Percentiles rank a stretch among this genome's conserved stretches.
These are phyloP conservation scores for Sarocladium brachiariae DNA, from an alignment of 2,329 filamentous ascomycete genomes.

Conservation along the genomic window DNA sequence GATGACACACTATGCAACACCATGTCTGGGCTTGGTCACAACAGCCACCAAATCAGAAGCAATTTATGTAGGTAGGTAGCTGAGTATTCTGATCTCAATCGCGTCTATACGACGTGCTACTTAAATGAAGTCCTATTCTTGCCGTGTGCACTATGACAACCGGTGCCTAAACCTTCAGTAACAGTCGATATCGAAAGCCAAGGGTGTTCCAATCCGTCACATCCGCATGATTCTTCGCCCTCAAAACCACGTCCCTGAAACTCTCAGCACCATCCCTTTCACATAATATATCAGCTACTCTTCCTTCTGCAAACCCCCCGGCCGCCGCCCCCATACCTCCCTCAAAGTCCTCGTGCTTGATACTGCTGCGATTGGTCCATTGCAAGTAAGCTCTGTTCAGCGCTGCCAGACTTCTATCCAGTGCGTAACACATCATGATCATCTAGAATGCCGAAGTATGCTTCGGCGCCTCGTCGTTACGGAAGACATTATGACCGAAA, in stretches of 20 bases:
- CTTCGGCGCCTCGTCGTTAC: constrained; percentile 37
- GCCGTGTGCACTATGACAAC: too few species aligned
- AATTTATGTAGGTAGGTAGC: too few species aligned
- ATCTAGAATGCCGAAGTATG: constrained; percentile 48
- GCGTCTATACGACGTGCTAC: too few species aligned
- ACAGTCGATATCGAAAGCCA: constrained; percentile 53
- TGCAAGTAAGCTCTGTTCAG: constrained; percentile 40
- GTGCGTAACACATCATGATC: constrained; percentile 50
- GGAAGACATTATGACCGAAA: constrained; percentile 49
- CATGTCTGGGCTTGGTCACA: too few species aligned
- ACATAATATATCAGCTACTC: constrained; percentile 22
- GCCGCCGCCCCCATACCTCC: constrained; percentile 36
- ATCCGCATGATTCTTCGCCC: constrained; percentile 46
- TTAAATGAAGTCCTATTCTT: too few species aligned
- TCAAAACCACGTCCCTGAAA: constrained; percentile 30
- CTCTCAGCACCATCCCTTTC: constrained; percentile 21
- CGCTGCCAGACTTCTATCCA: constrained; percentile 38
- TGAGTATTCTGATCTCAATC: too few species aligned
- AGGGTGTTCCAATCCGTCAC: constrained; percentile 52
- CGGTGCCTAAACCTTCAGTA: too few species aligned
- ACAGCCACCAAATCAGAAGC: too few species aligned
- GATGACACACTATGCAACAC: too few species aligned
- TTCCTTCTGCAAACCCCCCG: constrained; percentile 31
- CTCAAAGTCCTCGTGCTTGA: constrained; percentile 34
- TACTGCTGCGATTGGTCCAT: constrained; percentile 36